Base-by-base conservation (phyloP, 2,329 filamentous ascomycete genomes). In the Diaporthe citri region DNA sequence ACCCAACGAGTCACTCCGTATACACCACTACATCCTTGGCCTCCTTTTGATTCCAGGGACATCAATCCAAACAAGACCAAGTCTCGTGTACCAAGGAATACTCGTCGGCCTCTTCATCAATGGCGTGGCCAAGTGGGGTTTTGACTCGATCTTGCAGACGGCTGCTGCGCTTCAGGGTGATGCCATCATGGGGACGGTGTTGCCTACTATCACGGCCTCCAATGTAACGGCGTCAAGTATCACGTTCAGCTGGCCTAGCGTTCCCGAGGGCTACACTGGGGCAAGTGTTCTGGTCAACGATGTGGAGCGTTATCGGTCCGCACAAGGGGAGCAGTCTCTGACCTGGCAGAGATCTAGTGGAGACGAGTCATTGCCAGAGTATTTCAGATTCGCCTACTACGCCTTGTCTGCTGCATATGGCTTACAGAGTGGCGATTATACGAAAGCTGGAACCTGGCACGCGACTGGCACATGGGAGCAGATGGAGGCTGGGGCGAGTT, bases 11-110 rank as follows among this genome's bases (percentile, higher is more conserved):
- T 90, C 90, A 66, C 86, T 95, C 10, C 88, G 93, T 9, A 93
- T 95, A 59, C 93, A 95, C 80, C 93, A 95, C 81, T 95, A 95
- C 80, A 92, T 95, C 76, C 87, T 95, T 5, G 92, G 90, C 2
- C 87, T 95, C 4, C 83, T 95, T 0, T 86, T 95, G 0, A 88
- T 95, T 34, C 93, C 93, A 0, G 93, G 93, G 0, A 95, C 93
- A 0, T 88, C 88, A 4, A 90, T 95, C 80, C 93, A 94, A 70
- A 95, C 91, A 3, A 87, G 94, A 0, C 90, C 92, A 0, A 90
- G 89, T 10, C 84, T 95, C 8, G 81, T 94, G 9, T 95, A 93
- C 78, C 93, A 95, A 81, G 94, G 94, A 3, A 83, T 95, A 22
- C 86, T 95, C 0, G 84, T 95, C 10, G 94, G 94, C 1, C 85